phyloP scores from a whole-genome alignment of 1,284 basidiomycete genomes.

The Ceratobasidium papillatum region DNA sequence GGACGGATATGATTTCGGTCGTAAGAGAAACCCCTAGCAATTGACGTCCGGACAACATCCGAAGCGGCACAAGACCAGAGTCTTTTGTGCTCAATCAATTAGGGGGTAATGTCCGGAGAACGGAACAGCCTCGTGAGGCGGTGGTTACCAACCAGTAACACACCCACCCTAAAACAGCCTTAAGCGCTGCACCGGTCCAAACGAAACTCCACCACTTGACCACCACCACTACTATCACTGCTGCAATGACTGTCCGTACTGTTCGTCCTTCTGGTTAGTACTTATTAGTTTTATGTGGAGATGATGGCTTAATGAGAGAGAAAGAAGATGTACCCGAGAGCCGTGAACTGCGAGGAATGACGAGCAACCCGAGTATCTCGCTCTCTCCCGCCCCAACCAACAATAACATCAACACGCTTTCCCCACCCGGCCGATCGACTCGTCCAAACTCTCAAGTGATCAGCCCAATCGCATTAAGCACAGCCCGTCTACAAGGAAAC shows the following conservation, averaged over 20 bases:
- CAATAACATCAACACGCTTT: slow-evolving; percentile 2
- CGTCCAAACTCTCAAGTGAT: slow-evolving; percentile 31
- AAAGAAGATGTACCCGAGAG: not conserved
- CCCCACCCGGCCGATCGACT: slow-evolving; percentile 4
- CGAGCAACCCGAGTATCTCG: slow-evolving; percentile 34
- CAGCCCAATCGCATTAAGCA: slow-evolving; percentile 32
- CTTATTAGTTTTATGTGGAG: too few relatives aligned
- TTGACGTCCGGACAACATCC: too few relatives aligned
- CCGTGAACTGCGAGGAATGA: not conserved
- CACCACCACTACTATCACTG: not conserved
- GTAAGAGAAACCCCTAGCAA: not conserved
- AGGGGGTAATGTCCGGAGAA: not conserved
- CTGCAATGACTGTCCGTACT: slow-evolving; percentile 1
- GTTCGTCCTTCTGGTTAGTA: not conserved
- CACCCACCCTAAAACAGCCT: slow-evolving; percentile 1
- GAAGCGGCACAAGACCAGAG: too few relatives aligned
- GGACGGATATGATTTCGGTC: not conserved
- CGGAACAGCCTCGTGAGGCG: not conserved
- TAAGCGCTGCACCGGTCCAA: slow-evolving; percentile 14
- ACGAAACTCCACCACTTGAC: not conserved
- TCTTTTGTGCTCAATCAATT: not conserved
- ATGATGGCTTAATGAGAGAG: too few relatives aligned
- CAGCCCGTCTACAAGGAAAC: slow-evolving; percentile 19
- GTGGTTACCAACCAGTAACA: not conserved
- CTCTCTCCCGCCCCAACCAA: slow-evolving; percentile 11